Base-by-base conservation (phyloP, 2,329 filamentous ascomycete species). In the Meredithiella fracta region DNA sequence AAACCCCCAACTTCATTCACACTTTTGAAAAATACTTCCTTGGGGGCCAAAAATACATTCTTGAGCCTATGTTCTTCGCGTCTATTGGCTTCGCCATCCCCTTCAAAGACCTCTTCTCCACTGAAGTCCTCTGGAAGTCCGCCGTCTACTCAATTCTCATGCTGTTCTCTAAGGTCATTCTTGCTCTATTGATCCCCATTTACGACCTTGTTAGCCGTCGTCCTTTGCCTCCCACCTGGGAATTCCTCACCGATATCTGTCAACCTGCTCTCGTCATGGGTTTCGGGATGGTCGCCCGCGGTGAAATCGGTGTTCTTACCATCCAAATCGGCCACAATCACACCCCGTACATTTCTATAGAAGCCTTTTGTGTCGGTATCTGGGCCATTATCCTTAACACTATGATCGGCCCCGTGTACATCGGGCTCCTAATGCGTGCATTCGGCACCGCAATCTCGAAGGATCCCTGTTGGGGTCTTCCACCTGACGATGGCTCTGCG, bases 271-370 rank as follows among this genome's bases (percentile, higher is more conserved):
- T 72, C 1, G 73, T 83, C 9, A 65, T 82, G 5, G 76, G 75
- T 3, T 65, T 72, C 40, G 78, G 77, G 3, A 81, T 82, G 77
- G 72, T 78, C 0, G 73, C 78, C 0, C 69, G 78, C 25, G 78
- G 78, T 3, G 79, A 82, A 61, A 77, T 82, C 26, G 78, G 78
- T 0, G 79, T 80, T 59, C 65, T 82, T 37, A 79, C 82, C 59
- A 62, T 63, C 23, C 61, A 63, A 53, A 58, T 63, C 23, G 62
- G 62, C 15, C 60, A 62, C 50, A 63, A 63, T 52, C 56, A 62
- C 37, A 63, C 62, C 11, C 73, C 74, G 3, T 73, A 74, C 0
- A 64, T 82, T 1, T 77, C 76, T 1, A 69, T 77, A 60, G 70
- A 76, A 37, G 69, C 75, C 0, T 79, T 76, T 58, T 64, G 79